phyloP scores from a whole-genome alignment of 352 stramenopile species.

The Globisporangium sylvaticum region DNA sequence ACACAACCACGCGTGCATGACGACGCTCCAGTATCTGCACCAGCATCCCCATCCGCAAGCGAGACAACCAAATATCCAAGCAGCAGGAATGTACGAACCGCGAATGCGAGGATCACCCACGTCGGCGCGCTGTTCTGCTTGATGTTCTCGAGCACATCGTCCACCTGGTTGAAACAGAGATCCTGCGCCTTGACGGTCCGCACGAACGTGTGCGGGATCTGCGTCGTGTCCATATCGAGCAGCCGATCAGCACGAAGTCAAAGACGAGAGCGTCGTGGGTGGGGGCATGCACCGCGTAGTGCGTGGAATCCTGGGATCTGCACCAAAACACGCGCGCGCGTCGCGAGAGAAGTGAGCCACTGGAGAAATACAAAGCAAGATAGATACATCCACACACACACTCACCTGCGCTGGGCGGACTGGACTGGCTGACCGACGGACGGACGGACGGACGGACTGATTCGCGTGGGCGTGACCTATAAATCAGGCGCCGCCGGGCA shows the following conservation, averaged over 20 bases:
- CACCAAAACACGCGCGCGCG: not conserved
- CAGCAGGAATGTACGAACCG: constrained; percentile 33
- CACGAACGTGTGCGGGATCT: constrained; percentile 79
- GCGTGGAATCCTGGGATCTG: not conserved
- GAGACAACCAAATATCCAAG: not conserved
- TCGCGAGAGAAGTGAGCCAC: not conserved
- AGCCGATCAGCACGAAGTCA: not conserved
- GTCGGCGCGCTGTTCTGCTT: constrained; percentile 57
- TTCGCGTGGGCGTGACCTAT: not conserved
- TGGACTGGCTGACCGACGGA: not conserved
- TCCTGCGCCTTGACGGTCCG: constrained; percentile 79
- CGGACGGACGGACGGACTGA: not conserved
- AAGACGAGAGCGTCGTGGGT: not conserved
- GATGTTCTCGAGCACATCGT: constrained; percentile 64
- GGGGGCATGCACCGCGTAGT: not conserved
- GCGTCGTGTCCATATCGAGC: constrained; percentile 31
- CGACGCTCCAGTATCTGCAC: not conserved
- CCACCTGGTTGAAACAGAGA: constrained; percentile 73
- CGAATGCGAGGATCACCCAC: constrained; percentile 76
- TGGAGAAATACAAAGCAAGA: not conserved
- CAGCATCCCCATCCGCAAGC: not conserved
- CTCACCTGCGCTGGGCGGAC: not conserved
- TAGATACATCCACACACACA: not conserved
- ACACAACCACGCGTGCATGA: not conserved
- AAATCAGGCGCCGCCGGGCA: constrained; percentile 8